phyloP scores from a whole-genome alignment of 192 early-diverging fungal species.

The Chytriomyces sp. region DNA sequence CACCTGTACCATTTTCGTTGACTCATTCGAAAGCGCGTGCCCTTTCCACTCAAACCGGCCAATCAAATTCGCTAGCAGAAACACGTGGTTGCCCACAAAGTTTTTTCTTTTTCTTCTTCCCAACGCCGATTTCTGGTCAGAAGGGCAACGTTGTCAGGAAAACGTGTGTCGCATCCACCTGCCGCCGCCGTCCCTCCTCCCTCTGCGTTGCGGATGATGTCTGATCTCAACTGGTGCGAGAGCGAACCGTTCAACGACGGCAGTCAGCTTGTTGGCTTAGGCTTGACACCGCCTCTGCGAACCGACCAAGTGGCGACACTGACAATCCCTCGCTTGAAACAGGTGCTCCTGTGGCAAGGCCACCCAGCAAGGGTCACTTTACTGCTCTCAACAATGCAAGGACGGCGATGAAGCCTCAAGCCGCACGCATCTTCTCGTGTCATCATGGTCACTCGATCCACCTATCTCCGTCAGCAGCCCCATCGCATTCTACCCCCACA shows the following conservation, averaged over 20 bases:
- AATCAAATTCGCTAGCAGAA: no score
- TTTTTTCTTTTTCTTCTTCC: not conserved
- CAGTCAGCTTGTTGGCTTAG: not conserved
- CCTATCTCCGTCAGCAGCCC: not conserved
- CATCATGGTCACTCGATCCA: not conserved
- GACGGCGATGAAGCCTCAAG: not conserved
- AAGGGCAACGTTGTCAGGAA: not conserved
- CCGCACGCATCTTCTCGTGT: not conserved
- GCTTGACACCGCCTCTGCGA: not conserved
- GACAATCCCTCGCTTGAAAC: not conserved
- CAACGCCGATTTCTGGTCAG: not conserved
- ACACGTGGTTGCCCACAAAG: no score
- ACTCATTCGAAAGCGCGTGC: not conserved
- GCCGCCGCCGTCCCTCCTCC: not conserved
- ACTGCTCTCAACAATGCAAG: not conserved
- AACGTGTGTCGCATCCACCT: not conserved
- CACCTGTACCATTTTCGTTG: no score
- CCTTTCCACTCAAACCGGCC: no score
- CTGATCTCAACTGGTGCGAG: not conserved
- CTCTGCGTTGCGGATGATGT: not conserved
- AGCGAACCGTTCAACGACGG: not conserved
- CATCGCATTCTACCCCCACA: conserved; percentile 18
- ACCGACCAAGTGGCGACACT: not conserved
- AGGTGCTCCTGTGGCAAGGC: conserved; percentile 14
- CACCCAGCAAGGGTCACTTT: not conserved